A percentile compares a stretch with the other conserved stretches of the same genome.
Evolutionary conservation across 345 rosid genomes (phyloP).

Genomic region (Lepidium africanum): DNA sequence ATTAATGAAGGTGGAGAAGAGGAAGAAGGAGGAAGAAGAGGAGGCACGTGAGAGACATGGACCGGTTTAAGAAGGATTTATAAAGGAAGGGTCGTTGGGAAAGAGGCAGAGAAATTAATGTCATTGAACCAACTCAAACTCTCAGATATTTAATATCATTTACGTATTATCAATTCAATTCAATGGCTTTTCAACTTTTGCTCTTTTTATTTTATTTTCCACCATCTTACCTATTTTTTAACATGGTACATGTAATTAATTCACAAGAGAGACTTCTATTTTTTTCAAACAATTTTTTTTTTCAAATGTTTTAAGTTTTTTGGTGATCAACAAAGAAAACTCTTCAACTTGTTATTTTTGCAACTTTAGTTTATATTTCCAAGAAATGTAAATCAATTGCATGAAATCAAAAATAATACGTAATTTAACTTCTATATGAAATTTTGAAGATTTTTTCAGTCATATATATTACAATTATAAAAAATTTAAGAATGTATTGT

Average conservation of each 20-base stretch:
- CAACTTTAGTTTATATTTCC: too few species aligned
- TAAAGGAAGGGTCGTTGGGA: not conserved
- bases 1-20: slow-evolving; percentile 9
- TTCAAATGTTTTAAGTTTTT: too few species aligned
- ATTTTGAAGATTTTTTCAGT: too few species aligned
- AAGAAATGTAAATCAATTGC: too few species aligned
- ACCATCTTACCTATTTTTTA: not conserved
- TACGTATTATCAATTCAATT: slow-evolving; percentile 9
- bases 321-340: too few species aligned
- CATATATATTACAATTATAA: too few species aligned
- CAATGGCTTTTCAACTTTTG: not conserved
- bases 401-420: too few species aligned
- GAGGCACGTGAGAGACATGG: slow-evolving; percentile 20
- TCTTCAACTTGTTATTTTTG: too few species aligned
- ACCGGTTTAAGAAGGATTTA: slow-evolving; percentile 2
- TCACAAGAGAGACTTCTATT: not conserved
- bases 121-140: slow-evolving; percentile 15
- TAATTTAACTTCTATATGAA: too few species aligned
- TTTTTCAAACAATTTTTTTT: not conserved
- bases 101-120: slow-evolving; percentile 27
- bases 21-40: not conserved
- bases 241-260: not conserved
- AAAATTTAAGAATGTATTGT: too few species aligned
- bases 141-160: slow-evolving; percentile 10
- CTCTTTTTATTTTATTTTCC: not conserved